A percentile compares a stretch with the other conserved stretches of the same genome.
Evolutionary conservation across 176 grass and related monocot genomes (phyloP).

Genomic region (Phoenix roebelenii): DNA sequence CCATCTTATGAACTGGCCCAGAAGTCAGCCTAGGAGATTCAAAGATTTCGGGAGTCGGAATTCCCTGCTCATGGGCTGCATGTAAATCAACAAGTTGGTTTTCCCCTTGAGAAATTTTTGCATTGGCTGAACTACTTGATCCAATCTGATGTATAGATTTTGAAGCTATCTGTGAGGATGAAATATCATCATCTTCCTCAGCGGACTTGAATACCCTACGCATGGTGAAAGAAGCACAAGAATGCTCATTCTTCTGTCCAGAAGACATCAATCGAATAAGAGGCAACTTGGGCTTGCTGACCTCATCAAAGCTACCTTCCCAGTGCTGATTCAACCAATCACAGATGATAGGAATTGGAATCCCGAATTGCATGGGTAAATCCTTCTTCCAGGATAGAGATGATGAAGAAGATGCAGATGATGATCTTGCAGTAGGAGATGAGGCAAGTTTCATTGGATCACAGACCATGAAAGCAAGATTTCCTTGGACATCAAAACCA

Average conservation of each 20-base stretch:
- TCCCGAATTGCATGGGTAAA: conserved; percentile 58
- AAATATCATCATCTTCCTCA: conserved; percentile 43
- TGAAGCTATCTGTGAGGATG: conserved; percentile 28
- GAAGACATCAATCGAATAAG: conserved; percentile 48
- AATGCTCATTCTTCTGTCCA: conserved; percentile 40
- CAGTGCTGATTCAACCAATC: conserved; percentile 96
- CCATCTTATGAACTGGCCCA: conserved; percentile 35
- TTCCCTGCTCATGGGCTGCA: conserved; percentile 46
- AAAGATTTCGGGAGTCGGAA: conserved; percentile 55
- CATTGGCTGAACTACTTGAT: conserved; percentile 51
- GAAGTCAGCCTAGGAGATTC: conserved; percentile 55
- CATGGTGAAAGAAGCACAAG: conserved; percentile 50
- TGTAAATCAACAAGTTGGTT: conserved; percentile 56
- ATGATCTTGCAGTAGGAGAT: conserved; percentile 61
- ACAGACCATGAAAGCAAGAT: conserved; percentile 87
- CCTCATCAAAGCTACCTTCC: conserved; percentile 81
- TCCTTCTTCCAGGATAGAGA: conserved; percentile 64
- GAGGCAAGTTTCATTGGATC: conserved; percentile 93
- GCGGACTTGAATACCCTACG: conserved; percentile 53
- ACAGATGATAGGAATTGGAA: conserved; percentile 68
- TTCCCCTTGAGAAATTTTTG: conserved; percentile 44
- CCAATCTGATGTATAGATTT: conserved; percentile 50
- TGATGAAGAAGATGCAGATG: conserved; percentile 45
- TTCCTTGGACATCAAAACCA: conserved; percentile 80
- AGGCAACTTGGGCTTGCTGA: conserved; percentile 74